Percentiles rank a stretch among this genome's conserved stretches.
Conservation (phyloP, 768 basidiomycete species). For the Russula brevipes region DNA sequence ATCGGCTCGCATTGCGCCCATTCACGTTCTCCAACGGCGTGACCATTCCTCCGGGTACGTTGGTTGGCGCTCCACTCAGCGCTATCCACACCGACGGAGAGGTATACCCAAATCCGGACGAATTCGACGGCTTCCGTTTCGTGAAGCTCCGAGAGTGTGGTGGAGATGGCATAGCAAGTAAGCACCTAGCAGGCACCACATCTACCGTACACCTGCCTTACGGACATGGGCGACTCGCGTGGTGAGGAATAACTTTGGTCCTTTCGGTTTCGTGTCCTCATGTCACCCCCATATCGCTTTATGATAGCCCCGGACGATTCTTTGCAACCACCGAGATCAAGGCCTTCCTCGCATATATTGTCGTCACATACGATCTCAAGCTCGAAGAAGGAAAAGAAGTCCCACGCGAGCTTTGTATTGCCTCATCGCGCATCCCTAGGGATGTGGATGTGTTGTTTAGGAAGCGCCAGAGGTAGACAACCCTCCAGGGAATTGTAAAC, state of each 20-base stretch:
- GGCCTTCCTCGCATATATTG: conserved; percentile 32
- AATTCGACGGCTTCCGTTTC: conserved; percentile 44
- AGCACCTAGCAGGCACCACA: conserved; percentile 17
- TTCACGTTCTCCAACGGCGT: conserved; percentile 44
- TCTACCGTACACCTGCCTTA: conserved; percentile 20
- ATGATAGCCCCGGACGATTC: conserved; percentile 34
- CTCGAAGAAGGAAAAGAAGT: conserved; percentile 24
- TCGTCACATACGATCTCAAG: conserved; percentile 33
- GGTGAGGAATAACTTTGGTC: conserved; percentile 20
- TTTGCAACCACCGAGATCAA: conserved; percentile 36
- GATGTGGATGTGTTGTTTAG: conserved; percentile 1
- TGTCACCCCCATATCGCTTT: neutral
- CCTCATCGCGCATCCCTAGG: neutral
- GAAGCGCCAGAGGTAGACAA: neutral
- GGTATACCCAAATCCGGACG: conserved; percentile 34
- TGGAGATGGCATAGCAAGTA: neutral
- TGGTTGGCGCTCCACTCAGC: conserved; percentile 31
- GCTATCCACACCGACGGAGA: conserved; percentile 33
- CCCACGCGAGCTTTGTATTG: neutral
- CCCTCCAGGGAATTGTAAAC: too few species aligned
- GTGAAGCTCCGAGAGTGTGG: conserved; percentile 13
- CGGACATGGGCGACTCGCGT: conserved; percentile 27
- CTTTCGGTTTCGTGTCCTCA: too few species aligned
- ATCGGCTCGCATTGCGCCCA: conserved; percentile 35
- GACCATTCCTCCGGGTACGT: conserved; percentile 37